Conservation (phyloP, 495 filamentous ascomycete species). For the Immersiella caudata region DNA sequence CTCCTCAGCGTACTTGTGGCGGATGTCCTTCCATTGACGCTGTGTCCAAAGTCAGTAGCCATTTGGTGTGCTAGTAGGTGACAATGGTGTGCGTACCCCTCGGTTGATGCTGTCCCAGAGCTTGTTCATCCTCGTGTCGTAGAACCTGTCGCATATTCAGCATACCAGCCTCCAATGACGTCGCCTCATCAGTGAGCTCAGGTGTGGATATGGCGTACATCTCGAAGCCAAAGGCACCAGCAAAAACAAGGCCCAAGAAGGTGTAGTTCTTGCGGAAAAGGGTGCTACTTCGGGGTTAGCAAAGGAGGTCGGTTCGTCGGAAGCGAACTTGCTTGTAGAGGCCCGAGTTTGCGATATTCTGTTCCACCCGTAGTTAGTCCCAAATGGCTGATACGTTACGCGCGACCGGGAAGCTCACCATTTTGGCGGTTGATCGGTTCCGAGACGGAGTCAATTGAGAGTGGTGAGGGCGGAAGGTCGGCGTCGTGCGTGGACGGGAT, state of each 20-base stretch:
- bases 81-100: slow-evolving; percentile 65
- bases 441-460: slow-evolving; percentile 29
- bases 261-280: slow-evolving; percentile 82
- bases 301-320: slow-evolving; percentile 25
- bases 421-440: slow-evolving; percentile 33
- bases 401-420: slow-evolving; percentile 38
- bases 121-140: slow-evolving; percentile 73
- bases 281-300: slow-evolving; percentile 58
- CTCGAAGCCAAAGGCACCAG: slow-evolving; percentile 86
- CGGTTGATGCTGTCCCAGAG: slow-evolving; percentile 88
- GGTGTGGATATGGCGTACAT: slow-evolving; percentile 62
- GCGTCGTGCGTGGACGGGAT: slow-evolving; percentile 18
- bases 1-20: slow-evolving; percentile 72
- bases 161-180: slow-evolving; percentile 10
- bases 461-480: slow-evolving; percentile 19
- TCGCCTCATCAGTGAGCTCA: background rate
- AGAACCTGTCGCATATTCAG: slow-evolving; percentile 60
- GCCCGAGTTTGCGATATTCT: slow-evolving; percentile 27
- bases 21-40: slow-evolving; percentile 99
- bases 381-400: background rate
- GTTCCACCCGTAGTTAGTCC: background rate
- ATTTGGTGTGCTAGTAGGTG: background rate
- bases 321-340: slow-evolving; percentile 81
- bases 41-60: slow-evolving; percentile 49
- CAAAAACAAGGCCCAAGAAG: slow-evolving; percentile 86